Percentiles rank a stretch among this genome's conserved stretches.
Conservation (phyloP, 441 rosid genomes). For the Metrosideros polymorpha region DNA sequence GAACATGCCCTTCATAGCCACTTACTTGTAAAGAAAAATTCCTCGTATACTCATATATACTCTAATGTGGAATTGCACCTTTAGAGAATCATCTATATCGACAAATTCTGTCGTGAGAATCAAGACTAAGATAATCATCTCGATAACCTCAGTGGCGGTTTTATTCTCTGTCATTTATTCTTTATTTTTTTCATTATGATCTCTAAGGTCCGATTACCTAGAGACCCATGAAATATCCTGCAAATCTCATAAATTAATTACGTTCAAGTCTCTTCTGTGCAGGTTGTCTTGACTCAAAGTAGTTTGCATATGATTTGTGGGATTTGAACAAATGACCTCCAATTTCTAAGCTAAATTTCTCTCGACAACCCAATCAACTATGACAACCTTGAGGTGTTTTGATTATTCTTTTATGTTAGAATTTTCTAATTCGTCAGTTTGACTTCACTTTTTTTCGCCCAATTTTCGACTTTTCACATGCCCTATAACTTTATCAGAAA, state of each 20-base stretch:
- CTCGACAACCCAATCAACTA: background rate
- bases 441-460: background rate
- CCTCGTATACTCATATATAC: background rate
- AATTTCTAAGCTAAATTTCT: background rate
- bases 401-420: background rate
- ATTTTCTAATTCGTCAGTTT: background rate
- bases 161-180: background rate
- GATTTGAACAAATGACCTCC: background rate
- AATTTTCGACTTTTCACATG: background rate
- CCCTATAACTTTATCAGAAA: background rate
- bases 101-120: background rate
- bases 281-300: background rate
- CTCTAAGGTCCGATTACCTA: background rate
- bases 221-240: fast-evolving
- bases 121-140: background rate
- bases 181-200: background rate
- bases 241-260: background rate
- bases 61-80: background rate
- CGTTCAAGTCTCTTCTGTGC: background rate
- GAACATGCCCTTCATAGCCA: background rate
- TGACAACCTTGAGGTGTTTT: no score
- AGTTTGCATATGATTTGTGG: background rate
- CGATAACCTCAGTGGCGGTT: background rate
- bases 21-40: background rate
- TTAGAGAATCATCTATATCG: background rate